phyloP scores from a whole-genome alignment of 768 basidiomycete genomes.

The Nidularia sp. region DNA sequence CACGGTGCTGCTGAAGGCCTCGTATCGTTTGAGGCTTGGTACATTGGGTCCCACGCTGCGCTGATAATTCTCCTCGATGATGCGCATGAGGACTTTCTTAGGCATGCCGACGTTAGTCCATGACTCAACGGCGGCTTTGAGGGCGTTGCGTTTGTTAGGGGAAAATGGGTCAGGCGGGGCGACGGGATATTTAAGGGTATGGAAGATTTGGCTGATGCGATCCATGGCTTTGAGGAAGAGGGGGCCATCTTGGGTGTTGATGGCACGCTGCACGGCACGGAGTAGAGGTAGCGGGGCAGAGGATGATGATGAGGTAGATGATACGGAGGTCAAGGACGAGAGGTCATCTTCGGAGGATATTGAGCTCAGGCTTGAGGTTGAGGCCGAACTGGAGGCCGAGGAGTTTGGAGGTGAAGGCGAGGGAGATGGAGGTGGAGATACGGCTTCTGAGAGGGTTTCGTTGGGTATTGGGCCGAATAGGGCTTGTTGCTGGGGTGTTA shows the following conservation, averaged over 20 bases:
- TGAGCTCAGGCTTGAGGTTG: constrained; percentile 21
- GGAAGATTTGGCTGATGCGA: constrained; percentile 58
- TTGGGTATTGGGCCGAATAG: constrained; percentile 66
- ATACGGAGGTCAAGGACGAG: constrained; percentile 25
- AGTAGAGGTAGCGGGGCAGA: constrained; percentile 32
- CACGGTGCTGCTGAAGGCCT: constrained; percentile 78
- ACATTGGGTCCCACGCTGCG: constrained; percentile 89
- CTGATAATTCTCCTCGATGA: constrained; percentile 91
- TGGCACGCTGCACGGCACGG: constrained; percentile 64
- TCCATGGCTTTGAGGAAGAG: constrained; percentile 62
- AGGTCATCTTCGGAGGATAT: constrained; percentile 15
- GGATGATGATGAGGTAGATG: constrained; percentile 17
- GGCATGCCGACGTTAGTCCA: constrained; percentile 59
- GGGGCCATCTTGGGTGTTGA: constrained; percentile 67
- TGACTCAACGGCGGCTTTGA: constrained; percentile 40
- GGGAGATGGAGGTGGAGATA: constrained; percentile 33
- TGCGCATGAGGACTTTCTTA: constrained; percentile 62
- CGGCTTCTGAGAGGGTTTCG: constrained; percentile 35
- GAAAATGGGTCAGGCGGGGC: constrained; percentile 48
- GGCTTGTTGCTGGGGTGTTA: constrained; percentile 59
- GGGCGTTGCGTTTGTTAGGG: constrained; percentile 37
- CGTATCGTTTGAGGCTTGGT: constrained; percentile 74
- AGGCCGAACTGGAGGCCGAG: constrained; percentile 16
- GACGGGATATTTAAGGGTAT: constrained; percentile 61
- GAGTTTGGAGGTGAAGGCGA: constrained; percentile 29